Base-by-base conservation (phyloP, 345 rosid genomes). In the Corchorus capsularis region DNA sequence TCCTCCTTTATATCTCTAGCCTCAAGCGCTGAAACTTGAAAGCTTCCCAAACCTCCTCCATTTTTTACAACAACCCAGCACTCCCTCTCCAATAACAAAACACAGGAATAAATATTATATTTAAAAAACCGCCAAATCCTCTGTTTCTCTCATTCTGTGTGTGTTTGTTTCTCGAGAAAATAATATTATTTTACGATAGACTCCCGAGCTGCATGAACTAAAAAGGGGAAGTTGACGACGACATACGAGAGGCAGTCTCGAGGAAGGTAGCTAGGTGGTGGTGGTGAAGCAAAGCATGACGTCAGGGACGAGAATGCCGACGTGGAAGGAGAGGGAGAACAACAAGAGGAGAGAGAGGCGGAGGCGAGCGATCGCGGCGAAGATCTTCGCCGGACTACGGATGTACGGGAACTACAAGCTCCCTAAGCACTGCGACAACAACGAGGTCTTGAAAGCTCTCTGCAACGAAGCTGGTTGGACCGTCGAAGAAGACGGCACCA, bases 311-410 rank as follows among this genome's bases (percentile, higher is more conserved):
- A 83, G 99, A 85, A 91, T 89, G 85, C 99, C 99, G 81, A 92
- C 96, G 50, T 93, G 98, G 97, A 96, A 92, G 87, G 99, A 96
- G 88, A 84, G 99, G 67, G 99, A 96, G 89, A 96, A 93, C 87
- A 96, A 96, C 85, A 96, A 96, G 84, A 78, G 93, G 76, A 78
- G 99, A 80, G 99, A 96, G 82, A 75, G 99, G 79, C 74, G 98
- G 62, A 81, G 99, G 76, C 82, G 99, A 39, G 99, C 99, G 72
- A 88, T 96, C 82, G 93, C 99, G 17, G 97, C 99, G 22, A 93
- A 96, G 94, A 96, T 93, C 86, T 96, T 84, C 75, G 10, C 98
- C 0, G 99, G 99, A 0, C 87, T 96, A 19, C 72, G 99, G 68
- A 89, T 91, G 91, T 93, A 88, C 82, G 99, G 99, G 0, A 95